phyloP scores from a whole-genome alignment of 352 stramenopile genomes.

The Thraustochytrium striatum region DNA sequence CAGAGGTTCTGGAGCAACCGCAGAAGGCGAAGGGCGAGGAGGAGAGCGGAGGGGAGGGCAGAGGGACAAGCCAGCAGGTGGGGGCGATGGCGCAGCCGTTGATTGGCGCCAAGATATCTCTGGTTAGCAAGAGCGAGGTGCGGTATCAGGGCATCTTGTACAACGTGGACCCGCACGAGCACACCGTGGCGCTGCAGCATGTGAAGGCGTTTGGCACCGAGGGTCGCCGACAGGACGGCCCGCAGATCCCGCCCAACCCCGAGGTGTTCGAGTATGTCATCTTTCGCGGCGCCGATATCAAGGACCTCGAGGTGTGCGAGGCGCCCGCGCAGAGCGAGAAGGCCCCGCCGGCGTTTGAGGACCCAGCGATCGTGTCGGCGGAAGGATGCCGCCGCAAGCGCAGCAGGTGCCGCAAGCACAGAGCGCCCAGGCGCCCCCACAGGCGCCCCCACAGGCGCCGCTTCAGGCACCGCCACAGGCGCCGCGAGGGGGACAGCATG shows the following conservation, averaged over 20 bases:
- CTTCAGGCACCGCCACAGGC: not conserved
- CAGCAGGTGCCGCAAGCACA: not conserved
- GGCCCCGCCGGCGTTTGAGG: slow-evolving; percentile 12
- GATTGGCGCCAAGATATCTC: slow-evolving; percentile 50
- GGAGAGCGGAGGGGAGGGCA: no score
- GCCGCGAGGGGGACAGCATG: not conserved
- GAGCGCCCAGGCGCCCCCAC: not conserved
- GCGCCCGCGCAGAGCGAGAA: not conserved
- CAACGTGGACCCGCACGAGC: slow-evolving; percentile 51
- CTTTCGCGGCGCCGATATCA: slow-evolving; percentile 50
- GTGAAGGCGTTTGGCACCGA: slow-evolving; percentile 52
- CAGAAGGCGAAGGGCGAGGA: no score
- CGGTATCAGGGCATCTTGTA: slow-evolving; percentile 52
- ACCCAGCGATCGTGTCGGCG: slow-evolving; percentile 20
- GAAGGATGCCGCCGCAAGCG: not conserved
- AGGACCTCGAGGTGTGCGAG: slow-evolving; percentile 46
- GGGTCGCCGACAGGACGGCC: slow-evolving; percentile 44
- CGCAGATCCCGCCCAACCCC: slow-evolving; percentile 50
- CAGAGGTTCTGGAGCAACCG: no score
- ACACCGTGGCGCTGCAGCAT: slow-evolving; percentile 51
- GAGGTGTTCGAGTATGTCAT: slow-evolving; percentile 52
- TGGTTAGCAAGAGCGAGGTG: slow-evolving; percentile 51
- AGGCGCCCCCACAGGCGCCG: not conserved
- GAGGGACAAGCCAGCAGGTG: not conserved
- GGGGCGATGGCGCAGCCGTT: slow-evolving; percentile 35